A percentile compares a stretch with the other conserved stretches of the same genome.
Conservation (phyloP, 495 filamentous ascomycete genomes). For the Aspergillus funiculosus region DNA sequence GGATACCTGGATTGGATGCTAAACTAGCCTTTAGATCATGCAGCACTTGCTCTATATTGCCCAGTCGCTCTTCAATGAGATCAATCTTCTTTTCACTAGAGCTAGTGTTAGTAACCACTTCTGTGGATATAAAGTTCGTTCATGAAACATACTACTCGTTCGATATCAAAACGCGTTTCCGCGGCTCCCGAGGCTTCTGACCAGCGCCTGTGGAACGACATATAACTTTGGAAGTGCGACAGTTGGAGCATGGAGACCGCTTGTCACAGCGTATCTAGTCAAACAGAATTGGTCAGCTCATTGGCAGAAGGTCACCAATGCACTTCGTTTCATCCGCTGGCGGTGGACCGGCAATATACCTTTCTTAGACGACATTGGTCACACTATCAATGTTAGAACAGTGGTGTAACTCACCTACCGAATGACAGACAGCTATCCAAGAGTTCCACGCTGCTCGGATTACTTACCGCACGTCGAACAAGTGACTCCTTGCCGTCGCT, state of each 20-base stretch:
- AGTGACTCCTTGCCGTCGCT: slow-evolving; percentile 24
- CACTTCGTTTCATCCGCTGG: not conserved
- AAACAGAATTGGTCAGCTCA: not conserved
- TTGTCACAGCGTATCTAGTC: slow-evolving; percentile 42
- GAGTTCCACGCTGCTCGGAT: no score
- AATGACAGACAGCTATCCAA: no score
- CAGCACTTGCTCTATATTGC: slow-evolving; percentile 50
- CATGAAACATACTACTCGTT: slow-evolving; percentile 55
- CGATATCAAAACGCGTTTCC: slow-evolving; percentile 61
- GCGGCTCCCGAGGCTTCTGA: slow-evolving; percentile 52
- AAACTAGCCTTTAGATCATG: slow-evolving; percentile 28
- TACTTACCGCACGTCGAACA: slow-evolving; percentile 32
- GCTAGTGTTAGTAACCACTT: slow-evolving; percentile 1
- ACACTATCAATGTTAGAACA: slow-evolving; percentile 29
- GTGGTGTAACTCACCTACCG: not conserved
- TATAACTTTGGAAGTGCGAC: slow-evolving; percentile 37
- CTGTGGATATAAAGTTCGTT: not conserved
- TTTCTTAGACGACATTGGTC: slow-evolving; percentile 49
- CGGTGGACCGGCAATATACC: slow-evolving; percentile 23
- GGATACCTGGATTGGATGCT: slow-evolving; percentile 3
- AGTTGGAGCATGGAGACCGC: slow-evolving; percentile 43
- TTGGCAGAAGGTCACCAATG: not conserved
- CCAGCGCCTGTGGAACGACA: slow-evolving; percentile 56
- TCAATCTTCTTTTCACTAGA: slow-evolving; percentile 64
- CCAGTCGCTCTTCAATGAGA: slow-evolving; percentile 56